Evolutionary conservation across 441 rosid genomes (phyloP), one percentile per base, ranked within the genome.

Genomic region (Gossypium schwendimanii): DNA sequence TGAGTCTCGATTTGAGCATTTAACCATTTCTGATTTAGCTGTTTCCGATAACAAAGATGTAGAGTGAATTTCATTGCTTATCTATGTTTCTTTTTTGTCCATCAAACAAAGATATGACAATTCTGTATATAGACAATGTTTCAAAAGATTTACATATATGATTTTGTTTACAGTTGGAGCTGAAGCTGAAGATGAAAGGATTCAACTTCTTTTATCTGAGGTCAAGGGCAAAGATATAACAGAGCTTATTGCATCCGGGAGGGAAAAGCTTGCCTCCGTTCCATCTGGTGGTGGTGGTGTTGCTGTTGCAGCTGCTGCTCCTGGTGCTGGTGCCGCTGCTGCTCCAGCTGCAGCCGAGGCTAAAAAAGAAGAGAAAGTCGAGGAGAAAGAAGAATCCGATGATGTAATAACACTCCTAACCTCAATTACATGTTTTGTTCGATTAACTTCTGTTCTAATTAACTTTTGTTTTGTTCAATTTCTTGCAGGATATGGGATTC

Each of bases 231-330:
- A 85, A 75, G 98, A 94, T 63, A 72, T 89, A 36, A 79, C 95
- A 0, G 98, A 94, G 76, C 76, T 94, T 5, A 81, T 94, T 80
- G 99, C 97, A 50, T 74, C 91, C 7, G 99, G 99, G 18, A 79
- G 96, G 84, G 98, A 93, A 85, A 95, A 93, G 86, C 70, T 93
- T 75, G 96, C 97, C 55, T 90, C 97, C 0, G 97, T 95, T 0
- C 98, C 39, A 33, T 33, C 98, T 0, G 78, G 84, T 0, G 84
- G 83, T 62, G 91, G 89, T 36, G 92, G 33, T 4, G 54, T n/a
- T 71, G 79, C 82, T 3, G 81, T 78, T 15, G 77, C 87, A 4
- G 83, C 83, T 69, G 74, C 85, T 3, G 81, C 84, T 0, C 74
- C 81, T 36, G 83, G 77, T 17, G 86, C 77, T 0, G 0, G 39